Evolutionary conservation across 805 yeast species (phyloP), one percentile per base, ranked within the genome.

Genomic region (Candida tibetensis): DNA sequence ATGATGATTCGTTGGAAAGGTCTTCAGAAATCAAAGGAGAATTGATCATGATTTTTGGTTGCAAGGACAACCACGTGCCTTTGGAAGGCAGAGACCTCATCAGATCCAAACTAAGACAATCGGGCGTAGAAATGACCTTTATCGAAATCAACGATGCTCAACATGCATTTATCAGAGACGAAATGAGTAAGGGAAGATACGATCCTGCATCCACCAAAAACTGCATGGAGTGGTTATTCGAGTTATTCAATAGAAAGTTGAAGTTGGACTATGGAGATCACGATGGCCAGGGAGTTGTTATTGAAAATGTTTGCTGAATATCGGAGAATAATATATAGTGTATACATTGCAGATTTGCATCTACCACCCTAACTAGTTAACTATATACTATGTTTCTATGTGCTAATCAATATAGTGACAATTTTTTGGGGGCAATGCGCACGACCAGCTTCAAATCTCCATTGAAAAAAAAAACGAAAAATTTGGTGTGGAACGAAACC

Each of bases 151-250:
- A 81, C 49, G 89, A 77, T 46, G 93, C 95, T 10, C 89, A 85
- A 57, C 95, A 85, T 49, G 93, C 95, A 0, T 85, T 84, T 51
- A 82, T 85, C 37, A 71, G 93, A 46, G 95, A 85, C 55, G 93
- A 84, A 53, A 62, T 69, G 43, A 80, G 87, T 47, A 85, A 83
- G 62, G 95, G 86, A n/a, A 69, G 93, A 51, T 85, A 77, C 53
- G 93, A 85, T 57, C 77, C 88, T n/a, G 87, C 87, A 1, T 74
- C 81, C 38, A 84, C 93, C 15, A 67, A 71, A 46, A 66, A 78
- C 21, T 82, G 91, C 53, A 63, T 80, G 48, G 82, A 77, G 16
- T 81, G 85, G 72, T 58, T 85, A 49, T 68, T 72, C 36, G 93
- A 85, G 52, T 68, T 84, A 56, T 85, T 85, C 61, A 74, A 81